phyloP scores from a whole-genome alignment of 495 filamentous ascomycete species.

The Lineolata rhizophorae region DNA sequence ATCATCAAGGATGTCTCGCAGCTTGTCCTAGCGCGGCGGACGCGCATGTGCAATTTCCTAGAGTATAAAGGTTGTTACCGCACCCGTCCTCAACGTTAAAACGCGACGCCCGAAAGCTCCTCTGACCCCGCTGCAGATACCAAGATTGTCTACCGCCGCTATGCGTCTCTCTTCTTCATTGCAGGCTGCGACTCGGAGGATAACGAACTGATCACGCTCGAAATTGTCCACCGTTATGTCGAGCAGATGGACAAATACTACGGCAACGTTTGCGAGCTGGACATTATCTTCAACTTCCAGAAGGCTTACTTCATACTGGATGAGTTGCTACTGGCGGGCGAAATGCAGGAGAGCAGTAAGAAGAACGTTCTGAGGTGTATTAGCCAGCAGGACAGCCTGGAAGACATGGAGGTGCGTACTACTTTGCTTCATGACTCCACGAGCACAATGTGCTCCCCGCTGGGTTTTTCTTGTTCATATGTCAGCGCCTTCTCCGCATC shows the following conservation, averaged over 20 bases:
- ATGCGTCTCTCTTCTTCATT: slow-evolving; percentile 98
- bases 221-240: slow-evolving; percentile 96
- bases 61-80: slow-evolving; percentile 72
- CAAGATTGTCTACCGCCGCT: slow-evolving; percentile 96
- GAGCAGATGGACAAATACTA: slow-evolving; percentile 99
- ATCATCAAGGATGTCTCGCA: slow-evolving; percentile 99
- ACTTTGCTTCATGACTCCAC: slow-evolving; percentile 3
- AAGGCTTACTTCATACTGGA: slow-evolving; percentile 99
- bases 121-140: slow-evolving; percentile 42
- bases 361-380: slow-evolving; percentile 95
- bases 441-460: neutral
- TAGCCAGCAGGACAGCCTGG: slow-evolving; percentile 78
- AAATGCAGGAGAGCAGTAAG: slow-evolving; percentile 98
- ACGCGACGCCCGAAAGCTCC: too few species aligned
- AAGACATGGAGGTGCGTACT: slow-evolving; percentile 87
- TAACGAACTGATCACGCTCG: slow-evolving; percentile 94
- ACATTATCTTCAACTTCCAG: slow-evolving; percentile 99
- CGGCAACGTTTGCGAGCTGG: slow-evolving; percentile 97
- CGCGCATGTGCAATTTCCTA: slow-evolving; percentile 99
- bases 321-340: slow-evolving; percentile 83
- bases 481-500: neutral
- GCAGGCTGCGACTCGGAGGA: slow-evolving; percentile 85
- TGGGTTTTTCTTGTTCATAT: neutral
- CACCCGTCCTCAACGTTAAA: slow-evolving; percentile 1
- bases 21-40: slow-evolving; percentile 82